These are phyloP conservation scores for Dillenia turbinata DNA, from an alignment of 164 flowering plant species.

Conservation along the genomic window DNA sequence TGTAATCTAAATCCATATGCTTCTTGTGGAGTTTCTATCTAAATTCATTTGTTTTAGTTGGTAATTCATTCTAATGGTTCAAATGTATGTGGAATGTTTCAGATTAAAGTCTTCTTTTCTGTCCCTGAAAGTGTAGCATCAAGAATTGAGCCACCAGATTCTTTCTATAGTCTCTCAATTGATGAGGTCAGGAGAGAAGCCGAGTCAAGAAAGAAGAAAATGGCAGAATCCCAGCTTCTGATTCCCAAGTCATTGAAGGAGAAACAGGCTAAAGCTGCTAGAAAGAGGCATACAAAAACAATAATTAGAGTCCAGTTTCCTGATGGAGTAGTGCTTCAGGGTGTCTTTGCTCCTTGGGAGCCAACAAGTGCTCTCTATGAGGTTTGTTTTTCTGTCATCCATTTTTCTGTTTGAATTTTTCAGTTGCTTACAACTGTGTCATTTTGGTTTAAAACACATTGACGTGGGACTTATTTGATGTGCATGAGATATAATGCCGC, in stretches of 20 bases:
- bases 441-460: too few species aligned
- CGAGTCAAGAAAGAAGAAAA: constrained; percentile 67
- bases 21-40: too few species aligned
- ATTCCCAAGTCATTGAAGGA: constrained; percentile 87
- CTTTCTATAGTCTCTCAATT: constrained; percentile 70
- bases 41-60: background rate
- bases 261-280: constrained; percentile 81
- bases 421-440: background rate
- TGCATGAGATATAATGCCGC: too few species aligned
- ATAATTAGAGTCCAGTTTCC: constrained; percentile 88
- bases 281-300: constrained; percentile 54
- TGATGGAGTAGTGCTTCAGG: constrained; percentile 93
- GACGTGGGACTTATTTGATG: too few species aligned
- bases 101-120: constrained; percentile 86
- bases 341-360: constrained; percentile 76
- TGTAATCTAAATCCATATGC: too few species aligned
- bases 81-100: constrained; percentile 5
- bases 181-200: constrained; percentile 84
- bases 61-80: constrained; percentile 12
- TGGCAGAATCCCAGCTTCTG: constrained; percentile 84
- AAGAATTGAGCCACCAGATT: constrained; percentile 73
- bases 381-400: constrained; percentile 36
- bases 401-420: background rate
- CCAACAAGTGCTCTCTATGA: constrained; percentile 74
- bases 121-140: constrained; percentile 78